Conservation (phyloP, 2,329 filamentous ascomycete genomes). For the Trichoderma endophyticum region DNA sequence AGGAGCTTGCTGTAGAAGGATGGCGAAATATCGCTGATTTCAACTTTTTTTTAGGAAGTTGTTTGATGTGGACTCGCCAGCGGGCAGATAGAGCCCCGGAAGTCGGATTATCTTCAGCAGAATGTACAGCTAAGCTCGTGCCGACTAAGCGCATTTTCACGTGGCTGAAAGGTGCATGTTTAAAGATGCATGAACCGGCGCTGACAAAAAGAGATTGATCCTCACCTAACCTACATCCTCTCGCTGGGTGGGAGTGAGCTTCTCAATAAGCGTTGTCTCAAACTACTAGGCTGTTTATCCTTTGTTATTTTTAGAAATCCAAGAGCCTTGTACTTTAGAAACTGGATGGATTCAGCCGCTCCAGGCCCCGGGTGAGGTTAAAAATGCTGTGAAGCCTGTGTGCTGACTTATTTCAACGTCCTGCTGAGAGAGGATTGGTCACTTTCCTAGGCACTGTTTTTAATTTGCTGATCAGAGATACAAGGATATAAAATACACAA, state of each 20-base stretch:
- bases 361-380: neutral
- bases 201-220: neutral
- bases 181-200: neutral
- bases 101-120: neutral
- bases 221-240: neutral
- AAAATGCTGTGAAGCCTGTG: neutral
- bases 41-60: neutral
- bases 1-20: neutral
- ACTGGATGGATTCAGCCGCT: neutral
- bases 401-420: too few relatives aligned
- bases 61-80: neutral
- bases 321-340: neutral
- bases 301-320: neutral
- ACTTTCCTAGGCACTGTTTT: too few relatives aligned
- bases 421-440: too few relatives aligned
- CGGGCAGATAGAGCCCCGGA: neutral
- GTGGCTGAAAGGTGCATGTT: neutral
- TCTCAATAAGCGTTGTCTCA: neutral
- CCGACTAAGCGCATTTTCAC: neutral
- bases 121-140: neutral
- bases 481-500: too few relatives aligned
- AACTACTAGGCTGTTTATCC: neutral
- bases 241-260: neutral
- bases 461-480: too few relatives aligned
- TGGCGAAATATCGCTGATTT: neutral